phyloP scores from a whole-genome alignment of 1,284 basidiomycete genomes.

The Vanrija humicola region DNA sequence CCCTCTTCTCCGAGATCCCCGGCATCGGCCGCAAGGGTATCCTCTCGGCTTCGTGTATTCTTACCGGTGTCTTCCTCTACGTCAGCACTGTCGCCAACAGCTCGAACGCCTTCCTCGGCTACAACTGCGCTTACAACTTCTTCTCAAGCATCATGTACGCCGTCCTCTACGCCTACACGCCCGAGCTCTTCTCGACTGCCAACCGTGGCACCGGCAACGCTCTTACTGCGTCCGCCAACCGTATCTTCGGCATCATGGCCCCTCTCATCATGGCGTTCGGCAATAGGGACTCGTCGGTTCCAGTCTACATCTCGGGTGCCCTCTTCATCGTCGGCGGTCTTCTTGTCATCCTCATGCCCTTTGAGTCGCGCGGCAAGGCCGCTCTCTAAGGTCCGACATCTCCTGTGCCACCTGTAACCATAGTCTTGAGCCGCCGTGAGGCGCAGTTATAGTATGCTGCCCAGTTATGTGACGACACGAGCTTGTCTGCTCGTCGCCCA shows the following conservation, averaged over 20 bases:
- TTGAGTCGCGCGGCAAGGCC: slow-evolving; percentile 64
- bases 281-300: slow-evolving; percentile 54
- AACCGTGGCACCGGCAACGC: slow-evolving; percentile 65
- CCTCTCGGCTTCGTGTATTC: slow-evolving; percentile 53
- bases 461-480: too few species aligned
- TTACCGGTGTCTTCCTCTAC: slow-evolving; percentile 61
- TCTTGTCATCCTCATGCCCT: slow-evolving; percentile 65
- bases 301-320: slow-evolving; percentile 66
- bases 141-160: slow-evolving; percentile 47
- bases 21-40: slow-evolving; percentile 56
- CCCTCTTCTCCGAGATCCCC: slow-evolving; percentile 55
- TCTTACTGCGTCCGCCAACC: slow-evolving; percentile 56
- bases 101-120: slow-evolving; percentile 55
- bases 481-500: too few species aligned
- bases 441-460: too few species aligned
- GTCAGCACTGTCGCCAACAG: slow-evolving; percentile 59
- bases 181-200: slow-evolving; percentile 63
- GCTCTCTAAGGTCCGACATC: slow-evolving; percentile 51
- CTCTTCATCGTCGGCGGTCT: slow-evolving; percentile 61
- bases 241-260: slow-evolving; percentile 54
- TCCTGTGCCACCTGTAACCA: too few species aligned
- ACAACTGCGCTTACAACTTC: slow-evolving; percentile 57
- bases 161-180: slow-evolving; percentile 53
- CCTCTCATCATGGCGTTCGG: slow-evolving; percentile 34
- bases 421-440: too few species aligned